Percentiles rank a stretch among this genome's conserved stretches.
Evolutionary conservation across 768 basidiomycete genomes (phyloP).

Genomic region (Xerocomellus intermedius): DNA sequence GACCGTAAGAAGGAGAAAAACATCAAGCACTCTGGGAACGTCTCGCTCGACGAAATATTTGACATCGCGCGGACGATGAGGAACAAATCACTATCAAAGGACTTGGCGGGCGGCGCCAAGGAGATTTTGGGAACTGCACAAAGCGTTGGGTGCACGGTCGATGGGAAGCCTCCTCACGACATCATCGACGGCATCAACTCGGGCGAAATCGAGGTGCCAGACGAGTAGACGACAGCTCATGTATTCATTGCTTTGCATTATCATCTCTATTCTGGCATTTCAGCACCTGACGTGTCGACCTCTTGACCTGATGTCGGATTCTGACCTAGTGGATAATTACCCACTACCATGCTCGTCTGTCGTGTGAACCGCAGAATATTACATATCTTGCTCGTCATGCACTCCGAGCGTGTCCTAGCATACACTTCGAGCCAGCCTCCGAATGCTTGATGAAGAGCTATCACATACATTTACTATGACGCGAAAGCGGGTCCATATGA

Average conservation of each 20-base stretch:
- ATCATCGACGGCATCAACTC: constrained; percentile 84
- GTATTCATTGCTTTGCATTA: constrained; percentile 20
- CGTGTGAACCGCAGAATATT: background rate
- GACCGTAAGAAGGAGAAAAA: constrained; percentile 99
- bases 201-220: constrained; percentile 83
- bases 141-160: constrained; percentile 94
- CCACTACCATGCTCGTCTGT: background rate
- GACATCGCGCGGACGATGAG: constrained; percentile 97
- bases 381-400: background rate
- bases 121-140: constrained; percentile 99
- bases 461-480: no score
- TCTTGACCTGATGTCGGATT: background rate
- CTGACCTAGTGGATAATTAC: background rate
- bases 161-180: constrained; percentile 91
- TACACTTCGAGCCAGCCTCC: no score
- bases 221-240: constrained; percentile 55
- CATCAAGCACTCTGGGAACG: constrained; percentile 97
- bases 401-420: background rate
- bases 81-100: constrained; percentile 90
- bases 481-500: background rate
- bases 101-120: constrained; percentile 85
- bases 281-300: background rate
- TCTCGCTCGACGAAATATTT: constrained; percentile 89
- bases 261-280: constrained; percentile 13
- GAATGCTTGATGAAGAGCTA: no score